phyloP scores from a whole-genome alignment of 176 grass and related monocot genomes.

The Juncus inflexus region DNA sequence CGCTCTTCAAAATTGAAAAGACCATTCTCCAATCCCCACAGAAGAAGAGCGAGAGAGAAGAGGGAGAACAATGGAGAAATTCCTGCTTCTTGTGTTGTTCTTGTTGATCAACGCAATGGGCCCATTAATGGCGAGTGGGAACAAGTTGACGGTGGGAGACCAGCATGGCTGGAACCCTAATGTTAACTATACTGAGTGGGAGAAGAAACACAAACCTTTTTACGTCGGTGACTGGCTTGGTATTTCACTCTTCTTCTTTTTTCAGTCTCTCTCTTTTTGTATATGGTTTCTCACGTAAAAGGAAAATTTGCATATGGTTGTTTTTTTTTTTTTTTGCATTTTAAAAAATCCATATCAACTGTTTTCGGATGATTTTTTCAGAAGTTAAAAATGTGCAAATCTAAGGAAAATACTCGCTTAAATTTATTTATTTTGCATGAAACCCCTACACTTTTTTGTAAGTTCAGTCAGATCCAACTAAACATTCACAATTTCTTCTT shows the following conservation, averaged over 20 bases:
- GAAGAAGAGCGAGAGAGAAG: neutral
- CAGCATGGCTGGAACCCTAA: conserved; percentile 82
- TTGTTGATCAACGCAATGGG: conserved; percentile 31
- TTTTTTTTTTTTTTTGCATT: neutral
- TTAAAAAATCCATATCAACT: neutral
- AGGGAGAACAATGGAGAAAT: neutral
- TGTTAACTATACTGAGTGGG: conserved; percentile 83
- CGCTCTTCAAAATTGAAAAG: neutral
- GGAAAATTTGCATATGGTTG: neutral
- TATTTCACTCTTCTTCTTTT: conserved; percentile 20
- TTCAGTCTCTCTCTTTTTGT: neutral
- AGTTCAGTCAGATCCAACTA: no score
- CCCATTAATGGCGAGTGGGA: conserved; percentile 33
- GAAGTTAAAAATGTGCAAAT: neutral
- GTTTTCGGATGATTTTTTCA: neutral
- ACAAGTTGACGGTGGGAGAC: conserved; percentile 70
- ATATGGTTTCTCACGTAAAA: no score
- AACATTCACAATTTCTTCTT: no score
- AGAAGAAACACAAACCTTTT: conserved; percentile 65
- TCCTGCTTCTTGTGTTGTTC: conserved; percentile 23
- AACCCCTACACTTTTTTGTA: neutral
- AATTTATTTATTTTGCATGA: neutral
- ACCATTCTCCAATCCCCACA: conserved; percentile 13
- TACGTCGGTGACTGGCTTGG: conserved; percentile 96
- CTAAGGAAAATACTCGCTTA: neutral